phyloP scores from a whole-genome alignment of 2,329 filamentous ascomycete species.

The Colletotrichum caudatum region DNA sequence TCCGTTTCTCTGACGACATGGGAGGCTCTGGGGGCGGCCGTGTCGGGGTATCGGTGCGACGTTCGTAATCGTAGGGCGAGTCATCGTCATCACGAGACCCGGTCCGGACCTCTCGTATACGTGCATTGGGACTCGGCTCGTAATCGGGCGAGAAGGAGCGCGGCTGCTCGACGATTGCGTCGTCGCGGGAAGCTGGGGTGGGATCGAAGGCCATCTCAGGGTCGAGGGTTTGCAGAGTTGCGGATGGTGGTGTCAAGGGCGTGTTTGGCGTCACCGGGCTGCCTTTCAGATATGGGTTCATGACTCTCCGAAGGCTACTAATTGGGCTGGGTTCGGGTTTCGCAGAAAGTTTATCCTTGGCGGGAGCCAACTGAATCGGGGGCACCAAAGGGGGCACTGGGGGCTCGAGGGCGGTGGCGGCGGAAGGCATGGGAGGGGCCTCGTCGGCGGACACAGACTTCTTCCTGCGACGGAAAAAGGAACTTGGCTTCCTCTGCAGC shows the following conservation, averaged over 20 bases:
- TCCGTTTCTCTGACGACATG: conserved; percentile 50
- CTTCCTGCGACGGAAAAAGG: conserved; percentile 94
- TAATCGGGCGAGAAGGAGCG: conserved; percentile 82
- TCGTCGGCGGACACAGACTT: conserved; percentile 81
- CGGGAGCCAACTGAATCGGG: conserved; percentile 50
- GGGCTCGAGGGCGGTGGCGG: conserved; percentile 52
- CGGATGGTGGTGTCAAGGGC: conserved; percentile 26
- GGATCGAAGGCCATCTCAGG: conserved; percentile 30
- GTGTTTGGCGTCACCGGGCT: conserved; percentile 44
- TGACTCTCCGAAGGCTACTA: conserved; percentile 85
- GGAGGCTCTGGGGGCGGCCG: conserved; percentile 50
- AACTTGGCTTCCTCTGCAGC: conserved; percentile 91
- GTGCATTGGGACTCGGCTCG: conserved; percentile 77
- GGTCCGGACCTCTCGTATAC: conserved; percentile 73
- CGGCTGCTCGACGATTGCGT: conserved; percentile 49
- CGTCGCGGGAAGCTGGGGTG: conserved; percentile 11
- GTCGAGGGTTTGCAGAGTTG: conserved; percentile 18
- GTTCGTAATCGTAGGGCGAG: conserved; percentile 24
- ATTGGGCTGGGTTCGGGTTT: conserved; percentile 70
- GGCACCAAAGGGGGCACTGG: conserved; percentile 53
- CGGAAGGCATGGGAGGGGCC: conserved; percentile 69
- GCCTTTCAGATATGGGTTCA: conserved; percentile 81
- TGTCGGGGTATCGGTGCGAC: conserved; percentile 52
- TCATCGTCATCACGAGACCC: conserved; percentile 51
- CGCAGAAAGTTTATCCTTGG: conserved; percentile 48